phyloP scores from a whole-genome alignment of 1,139 yeast genomes.

The Geotrichum cucujoidarum region DNA sequence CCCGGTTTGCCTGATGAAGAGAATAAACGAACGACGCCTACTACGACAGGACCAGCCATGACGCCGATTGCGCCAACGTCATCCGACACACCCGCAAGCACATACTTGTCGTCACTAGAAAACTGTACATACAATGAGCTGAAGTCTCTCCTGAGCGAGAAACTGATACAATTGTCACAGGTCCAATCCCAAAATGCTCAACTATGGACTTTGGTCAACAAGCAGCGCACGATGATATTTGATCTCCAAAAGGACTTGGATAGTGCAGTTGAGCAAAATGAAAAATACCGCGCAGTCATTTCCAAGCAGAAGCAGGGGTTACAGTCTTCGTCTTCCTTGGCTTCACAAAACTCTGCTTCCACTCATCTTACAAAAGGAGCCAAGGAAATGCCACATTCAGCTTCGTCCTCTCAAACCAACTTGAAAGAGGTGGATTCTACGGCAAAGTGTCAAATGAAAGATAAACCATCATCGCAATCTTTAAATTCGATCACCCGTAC shows the following conservation, averaged over 20 bases:
- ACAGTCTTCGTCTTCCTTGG: slow-evolving; percentile 5
- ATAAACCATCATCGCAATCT: neutral
- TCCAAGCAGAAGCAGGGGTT: slow-evolving; percentile 7
- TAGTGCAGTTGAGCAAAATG: slow-evolving; percentile 26
- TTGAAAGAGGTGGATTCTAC: neutral
- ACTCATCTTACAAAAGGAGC: neutral
- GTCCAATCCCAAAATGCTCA: slow-evolving; percentile 31
- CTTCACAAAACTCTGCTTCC: neutral
- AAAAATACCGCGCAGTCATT: slow-evolving; percentile 16
- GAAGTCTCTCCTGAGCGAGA: slow-evolving; percentile 18
- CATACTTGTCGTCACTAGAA: slow-evolving; percentile 17
- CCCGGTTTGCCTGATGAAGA: neutral
- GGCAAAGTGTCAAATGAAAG: neutral
- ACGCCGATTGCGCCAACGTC: slow-evolving; percentile 2
- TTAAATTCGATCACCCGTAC: neutral
- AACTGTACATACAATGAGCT: slow-evolving; percentile 17
- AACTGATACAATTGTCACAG: slow-evolving; percentile 22
- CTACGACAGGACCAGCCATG: neutral
- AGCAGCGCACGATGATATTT: slow-evolving; percentile 32
- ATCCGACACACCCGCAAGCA: slow-evolving; percentile 3
- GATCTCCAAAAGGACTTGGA: slow-evolving; percentile 33
- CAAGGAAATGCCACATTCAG: neutral
- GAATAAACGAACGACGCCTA: neutral
- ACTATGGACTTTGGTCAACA: slow-evolving; percentile 32
- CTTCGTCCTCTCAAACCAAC: neutral